Base-by-base conservation (phyloP, 345 rosid genomes). In the Gossypium australe region DNA sequence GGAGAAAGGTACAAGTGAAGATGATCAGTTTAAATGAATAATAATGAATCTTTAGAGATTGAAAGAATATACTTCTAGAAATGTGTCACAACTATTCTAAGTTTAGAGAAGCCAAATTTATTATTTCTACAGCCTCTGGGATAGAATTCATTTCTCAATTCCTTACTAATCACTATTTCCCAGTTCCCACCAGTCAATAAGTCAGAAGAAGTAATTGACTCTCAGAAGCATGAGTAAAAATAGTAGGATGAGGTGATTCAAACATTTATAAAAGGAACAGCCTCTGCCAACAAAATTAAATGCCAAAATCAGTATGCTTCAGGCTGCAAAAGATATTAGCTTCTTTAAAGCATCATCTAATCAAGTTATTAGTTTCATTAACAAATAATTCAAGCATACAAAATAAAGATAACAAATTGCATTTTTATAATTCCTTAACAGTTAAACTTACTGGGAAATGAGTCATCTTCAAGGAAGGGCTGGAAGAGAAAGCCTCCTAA, bases 401-500 rank as follows among this genome's bases (percentile, higher is more conserved):
- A 49, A 25, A 48, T 14, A 68, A 49, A 68, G 7, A 48, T 22
- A 3, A 49, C 34, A 47, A 48, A 24, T 68, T 22, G 11, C 34
- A 25, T 70, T 62, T 78, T 76, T 13, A 34, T 34, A 34, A 4
- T 5, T 34, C 41, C 41, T 34, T 34, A 34, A 34, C 41, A 5
- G 41, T 34, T 34, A 34, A 71, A 80, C 97, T 80, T 88, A 94
- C 97, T 85, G 18, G 97, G 94, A 77, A 89, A 92, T 44, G 95
- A 82, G 20, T 65, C 1, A 17, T 90, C 95, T 85, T 91, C 78
- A 71, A 92, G 29, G 24, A 91, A 84, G 82, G 76, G 38, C 78
- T 91, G 82, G 73, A 92, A 91, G 70, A 94, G 93, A 78, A 87
- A 90, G 75, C 69, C 83, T 10, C 97, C 97, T 38, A 94, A 74